Percentiles rank a stretch among this genome's conserved stretches.
phyloP scores from a whole-genome alignment of 208 protist genomes.

The Endotrypanum monterogeii region DNA sequence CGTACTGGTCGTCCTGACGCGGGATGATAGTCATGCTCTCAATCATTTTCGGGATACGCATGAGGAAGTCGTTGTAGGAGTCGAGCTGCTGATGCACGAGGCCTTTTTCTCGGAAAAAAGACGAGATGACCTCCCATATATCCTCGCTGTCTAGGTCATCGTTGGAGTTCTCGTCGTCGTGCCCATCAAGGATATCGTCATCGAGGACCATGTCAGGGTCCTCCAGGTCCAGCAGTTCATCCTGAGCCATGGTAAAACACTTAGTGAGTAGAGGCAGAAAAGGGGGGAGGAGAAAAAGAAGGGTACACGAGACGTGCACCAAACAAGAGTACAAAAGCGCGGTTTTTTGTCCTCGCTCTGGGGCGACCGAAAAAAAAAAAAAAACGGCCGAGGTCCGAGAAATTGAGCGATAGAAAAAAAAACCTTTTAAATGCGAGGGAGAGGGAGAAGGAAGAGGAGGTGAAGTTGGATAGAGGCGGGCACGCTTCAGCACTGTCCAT shows the following conservation, averaged over 20 bases:
- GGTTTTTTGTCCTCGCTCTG: neutral
- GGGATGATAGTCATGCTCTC: conserved; percentile 69
- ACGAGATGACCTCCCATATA: conserved; percentile 96
- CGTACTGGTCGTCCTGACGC: conserved; percentile 83
- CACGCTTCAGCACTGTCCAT: neutral
- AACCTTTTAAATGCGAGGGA: too few species aligned
- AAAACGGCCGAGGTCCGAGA: neutral
- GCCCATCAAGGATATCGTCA: conserved; percentile 49
- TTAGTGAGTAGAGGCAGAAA: neutral
- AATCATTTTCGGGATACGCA: conserved; percentile 85
- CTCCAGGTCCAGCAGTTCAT: conserved; percentile 49
- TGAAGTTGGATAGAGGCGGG: neutral
- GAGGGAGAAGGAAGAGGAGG: too few species aligned
- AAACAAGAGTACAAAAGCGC: neutral
- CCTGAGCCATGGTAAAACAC: conserved; percentile 3
- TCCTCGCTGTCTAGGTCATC: conserved; percentile 93
- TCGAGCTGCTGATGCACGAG: conserved; percentile 99
- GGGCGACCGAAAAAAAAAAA: neutral
- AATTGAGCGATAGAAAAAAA: neutral
- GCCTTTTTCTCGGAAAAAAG: conserved; percentile 98
- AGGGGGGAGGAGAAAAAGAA: neutral
- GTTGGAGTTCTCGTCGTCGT: conserved; percentile 26
- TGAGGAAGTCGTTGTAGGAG: conserved; percentile 98
- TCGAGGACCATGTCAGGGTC: conserved; percentile 76
- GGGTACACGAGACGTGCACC: neutral